phyloP scores from a whole-genome alignment of 2,329 filamentous ascomycete species.

The Colletotrichum incanum region DNA sequence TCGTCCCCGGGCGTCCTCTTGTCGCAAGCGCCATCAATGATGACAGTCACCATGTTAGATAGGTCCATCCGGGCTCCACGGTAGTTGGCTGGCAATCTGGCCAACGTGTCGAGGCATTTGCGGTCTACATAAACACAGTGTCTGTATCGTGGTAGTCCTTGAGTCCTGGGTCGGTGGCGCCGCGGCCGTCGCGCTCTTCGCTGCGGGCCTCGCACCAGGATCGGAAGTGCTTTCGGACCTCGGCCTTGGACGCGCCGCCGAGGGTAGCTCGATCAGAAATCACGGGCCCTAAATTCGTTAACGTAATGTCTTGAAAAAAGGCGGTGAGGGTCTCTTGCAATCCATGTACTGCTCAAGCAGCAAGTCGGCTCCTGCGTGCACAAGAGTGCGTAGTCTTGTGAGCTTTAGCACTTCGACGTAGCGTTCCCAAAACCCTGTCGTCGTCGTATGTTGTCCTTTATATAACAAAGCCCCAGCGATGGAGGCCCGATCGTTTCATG shows the following conservation, averaged over 20 bases:
- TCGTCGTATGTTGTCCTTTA: constrained; percentile 44
- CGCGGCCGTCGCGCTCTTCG: not conserved
- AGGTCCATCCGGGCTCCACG: not conserved
- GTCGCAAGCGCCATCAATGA: constrained; percentile 21
- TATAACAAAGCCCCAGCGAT: constrained; percentile 42
- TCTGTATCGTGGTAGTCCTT: constrained; percentile 5
- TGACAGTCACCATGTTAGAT: not conserved
- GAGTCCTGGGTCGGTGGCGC: not conserved
- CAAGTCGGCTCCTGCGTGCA: not conserved
- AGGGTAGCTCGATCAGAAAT: constrained; percentile 29
- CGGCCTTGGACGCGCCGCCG: constrained; percentile 25
- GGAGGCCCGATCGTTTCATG: constrained; percentile 15
- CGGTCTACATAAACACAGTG: constrained; percentile 16
- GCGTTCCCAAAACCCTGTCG: constrained; percentile 28
- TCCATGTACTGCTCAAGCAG: constrained; percentile 32
- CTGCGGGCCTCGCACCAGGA: not conserved
- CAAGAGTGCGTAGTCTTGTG: not conserved
- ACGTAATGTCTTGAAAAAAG: not conserved
- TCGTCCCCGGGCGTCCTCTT: not conserved
- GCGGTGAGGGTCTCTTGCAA: not conserved
- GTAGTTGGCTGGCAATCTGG: not conserved
- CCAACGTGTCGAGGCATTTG: constrained; percentile 16
- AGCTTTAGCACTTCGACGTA: constrained; percentile 5
- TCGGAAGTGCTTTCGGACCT: constrained; percentile 2
- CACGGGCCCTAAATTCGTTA: constrained; percentile 7